phyloP scores from a whole-genome alignment of 306 rosid species.

The Herpetospermum pedunculosum region DNA sequence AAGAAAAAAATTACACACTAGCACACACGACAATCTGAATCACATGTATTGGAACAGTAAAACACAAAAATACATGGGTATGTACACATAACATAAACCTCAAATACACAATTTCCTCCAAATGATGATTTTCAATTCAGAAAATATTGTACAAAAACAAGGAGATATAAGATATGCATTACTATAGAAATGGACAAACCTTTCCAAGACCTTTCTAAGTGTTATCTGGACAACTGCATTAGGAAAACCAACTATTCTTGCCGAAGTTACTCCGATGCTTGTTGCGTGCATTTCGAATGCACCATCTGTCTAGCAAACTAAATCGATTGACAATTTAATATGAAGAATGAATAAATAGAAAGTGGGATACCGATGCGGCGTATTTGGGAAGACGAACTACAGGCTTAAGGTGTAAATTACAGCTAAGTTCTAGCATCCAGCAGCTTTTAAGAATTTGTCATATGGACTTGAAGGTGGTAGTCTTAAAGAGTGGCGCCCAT shows the following conservation, averaged over 20 bases:
- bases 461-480: conserved; percentile 84
- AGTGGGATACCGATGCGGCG: background rate
- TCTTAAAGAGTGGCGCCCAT: conserved; percentile 39
- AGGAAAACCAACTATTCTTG: background rate
- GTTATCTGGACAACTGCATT: background rate
- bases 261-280: background rate
- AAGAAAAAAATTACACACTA: too few species aligned
- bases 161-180: conserved; percentile 1
- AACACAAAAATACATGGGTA: background rate
- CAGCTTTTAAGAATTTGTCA: conserved; percentile 90
- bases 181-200: background rate
- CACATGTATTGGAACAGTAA: background rate
- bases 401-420: background rate
- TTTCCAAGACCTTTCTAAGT: background rate
- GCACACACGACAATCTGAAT: background rate
- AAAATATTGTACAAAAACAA: conserved; percentile 2
- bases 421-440: conserved; percentile 43
- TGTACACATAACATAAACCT: background rate
- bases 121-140: background rate
- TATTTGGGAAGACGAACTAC: background rate
- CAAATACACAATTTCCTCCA: background rate
- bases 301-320: background rate
- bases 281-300: background rate
- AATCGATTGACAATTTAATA: background rate
- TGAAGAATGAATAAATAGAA: conserved; percentile 6